Evolutionary conservation across 176 grass and related monocot species (phyloP).

Genomic region (Oryza glaberrima): DNA sequence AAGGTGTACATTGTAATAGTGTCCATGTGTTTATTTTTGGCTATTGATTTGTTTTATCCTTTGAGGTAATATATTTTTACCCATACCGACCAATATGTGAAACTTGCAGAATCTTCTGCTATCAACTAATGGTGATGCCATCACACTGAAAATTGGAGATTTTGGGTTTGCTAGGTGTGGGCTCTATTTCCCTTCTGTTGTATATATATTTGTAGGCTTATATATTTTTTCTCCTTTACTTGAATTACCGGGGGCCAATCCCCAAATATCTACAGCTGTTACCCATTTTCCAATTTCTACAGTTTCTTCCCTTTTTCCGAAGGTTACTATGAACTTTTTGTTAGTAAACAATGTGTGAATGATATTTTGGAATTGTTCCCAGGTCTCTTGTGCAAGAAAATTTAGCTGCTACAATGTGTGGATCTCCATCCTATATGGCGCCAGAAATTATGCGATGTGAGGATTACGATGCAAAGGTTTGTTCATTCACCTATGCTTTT

Average conservation of each 20-base stretch:
- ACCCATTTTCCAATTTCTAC: neutral
- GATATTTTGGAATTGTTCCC: neutral
- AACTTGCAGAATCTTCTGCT: conserved; percentile 72
- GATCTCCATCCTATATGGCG: conserved; percentile 80
- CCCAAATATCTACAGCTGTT: neutral
- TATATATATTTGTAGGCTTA: neutral
- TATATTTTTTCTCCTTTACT: neutral
- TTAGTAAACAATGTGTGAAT: conserved; percentile 19
- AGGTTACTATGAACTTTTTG: neutral
- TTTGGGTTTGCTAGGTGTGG: conserved; percentile 77
- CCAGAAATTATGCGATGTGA: conserved; percentile 69
- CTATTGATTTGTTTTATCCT: neutral
- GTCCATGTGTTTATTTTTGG: conserved; percentile 19
- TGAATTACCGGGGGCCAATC: neutral
- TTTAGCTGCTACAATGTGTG: conserved; percentile 74
- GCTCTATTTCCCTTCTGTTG: neutral
- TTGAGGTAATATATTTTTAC: neutral
- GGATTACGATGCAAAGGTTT: conserved; percentile 72
- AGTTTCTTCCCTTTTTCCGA: neutral
- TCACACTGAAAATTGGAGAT: conserved; percentile 72
- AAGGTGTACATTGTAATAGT: neutral
- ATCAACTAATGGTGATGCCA: conserved; percentile 47
- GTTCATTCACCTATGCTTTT: conserved; percentile 17
- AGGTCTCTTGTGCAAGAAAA: conserved; percentile 66
- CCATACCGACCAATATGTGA: conserved; percentile 35